Evolutionary conservation across 2,329 filamentous ascomycete genomes (phyloP), one percentile per base, ranked within the genome.

Genomic region (Didymella sp.): DNA sequence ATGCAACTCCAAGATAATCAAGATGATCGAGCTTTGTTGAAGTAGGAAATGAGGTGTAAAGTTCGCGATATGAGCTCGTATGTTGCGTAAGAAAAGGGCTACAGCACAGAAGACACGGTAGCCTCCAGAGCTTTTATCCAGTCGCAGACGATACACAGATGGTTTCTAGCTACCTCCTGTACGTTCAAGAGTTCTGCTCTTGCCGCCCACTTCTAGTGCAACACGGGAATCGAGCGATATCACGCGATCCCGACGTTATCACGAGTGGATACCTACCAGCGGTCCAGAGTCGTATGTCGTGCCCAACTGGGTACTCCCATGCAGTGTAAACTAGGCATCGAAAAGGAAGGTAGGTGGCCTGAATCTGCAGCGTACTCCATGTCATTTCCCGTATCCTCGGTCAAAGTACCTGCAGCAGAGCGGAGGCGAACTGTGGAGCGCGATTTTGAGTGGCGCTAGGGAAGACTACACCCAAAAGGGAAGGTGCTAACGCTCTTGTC

Each of bases 301-400:
- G 43, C 30, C 13, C 40, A 40, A 41, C 43, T 21, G 31, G 54
- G 38, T 48, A 28, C 15, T 28, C 38, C 40, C 17, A 22, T 31
- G 38, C 43, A 40, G 15, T 22, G 38, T 41, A 44, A n/a, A 33
- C 48, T 48, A 57, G 6, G 11, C 2, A 22, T 28, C n/a, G 8
- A 48, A 52, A 6, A 57, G 54, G 54, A 57, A 57, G 54, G 54
- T 57, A 52, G 44, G 19, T 28, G 43, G 38, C 38, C 48, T 49
- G 48, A 33, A 28, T 25, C 24, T 28, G 42, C 38, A 48, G 48
- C 37, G 43, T 40, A 44, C 11, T 40, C 38, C 54, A 44, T 44
- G 31, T 52, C 30, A 22, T 19, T 17, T 30, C 27, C 54, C 38
- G 49, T 52, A 24, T 47, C 38, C 43, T 48, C 48, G 54, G 48